Conservation (phyloP, 768 basidiomycete genomes). For the Mycena albidolilacea region DNA sequence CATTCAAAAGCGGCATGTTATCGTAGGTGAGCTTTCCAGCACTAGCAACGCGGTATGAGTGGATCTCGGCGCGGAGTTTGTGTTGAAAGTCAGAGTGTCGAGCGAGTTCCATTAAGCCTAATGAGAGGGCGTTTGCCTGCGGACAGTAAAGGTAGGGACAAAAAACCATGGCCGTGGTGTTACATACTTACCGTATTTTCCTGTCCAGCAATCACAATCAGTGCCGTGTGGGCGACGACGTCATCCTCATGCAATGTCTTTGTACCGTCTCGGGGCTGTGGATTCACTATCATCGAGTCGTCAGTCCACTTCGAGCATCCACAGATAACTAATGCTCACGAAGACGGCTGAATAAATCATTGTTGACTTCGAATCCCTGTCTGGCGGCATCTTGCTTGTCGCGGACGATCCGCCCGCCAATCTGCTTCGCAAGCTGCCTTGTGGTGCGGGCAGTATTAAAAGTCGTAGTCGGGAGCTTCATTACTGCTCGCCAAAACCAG, state of each 20-base stretch:
- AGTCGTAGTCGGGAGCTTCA: conserved; percentile 2
- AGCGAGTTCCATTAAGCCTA: conserved; percentile 23
- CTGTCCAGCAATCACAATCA: conserved; percentile 29
- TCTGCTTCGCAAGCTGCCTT: neutral
- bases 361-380: conserved; percentile 3
- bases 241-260: conserved; percentile 18
- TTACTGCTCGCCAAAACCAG: conserved; percentile 12
- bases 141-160: neutral
- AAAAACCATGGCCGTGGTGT: no score
- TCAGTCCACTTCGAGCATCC: neutral
- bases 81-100: conserved; percentile 21
- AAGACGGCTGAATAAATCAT: conserved; percentile 16
- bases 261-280: neutral
- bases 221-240: conserved; percentile 13
- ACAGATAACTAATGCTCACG: neutral
- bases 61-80: conserved; percentile 23
- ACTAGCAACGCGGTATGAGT: neutral
- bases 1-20: conserved; percentile 29
- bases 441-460: neutral
- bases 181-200: conserved; percentile 24
- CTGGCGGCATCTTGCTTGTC: conserved; percentile 11
- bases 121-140: neutral
- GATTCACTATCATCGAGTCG: neutral
- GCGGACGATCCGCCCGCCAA: conserved; percentile 11
- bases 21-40: neutral